phyloP scores from a whole-genome alignment of 2,329 filamentous ascomycete species.

The Diaporthe capsici region DNA sequence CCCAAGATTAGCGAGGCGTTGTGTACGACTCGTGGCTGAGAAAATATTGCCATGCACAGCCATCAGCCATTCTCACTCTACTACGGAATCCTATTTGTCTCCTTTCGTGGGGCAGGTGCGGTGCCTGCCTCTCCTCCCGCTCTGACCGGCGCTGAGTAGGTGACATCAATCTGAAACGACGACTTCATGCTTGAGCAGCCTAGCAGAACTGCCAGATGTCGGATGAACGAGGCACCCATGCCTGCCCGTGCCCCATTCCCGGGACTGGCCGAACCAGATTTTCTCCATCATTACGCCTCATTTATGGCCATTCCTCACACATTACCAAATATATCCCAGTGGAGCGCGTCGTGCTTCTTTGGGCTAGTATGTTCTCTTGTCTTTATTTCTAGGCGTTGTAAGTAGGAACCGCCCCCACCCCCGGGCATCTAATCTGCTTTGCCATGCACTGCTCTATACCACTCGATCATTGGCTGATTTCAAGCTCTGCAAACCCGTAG shows the following conservation, averaged over 20 bases:
- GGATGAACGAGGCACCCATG: constrained; percentile 29
- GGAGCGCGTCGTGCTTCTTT: not conserved
- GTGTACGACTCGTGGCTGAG: not conserved
- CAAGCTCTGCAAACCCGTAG: constrained; percentile 64
- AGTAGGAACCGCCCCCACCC: too few species aligned
- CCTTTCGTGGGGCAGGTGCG: constrained; percentile 2
- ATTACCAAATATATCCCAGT: not conserved
- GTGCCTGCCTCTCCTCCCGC: constrained; percentile 17
- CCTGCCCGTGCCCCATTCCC: constrained; percentile 11
- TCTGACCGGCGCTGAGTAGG: constrained; percentile 27
- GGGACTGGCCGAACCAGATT: constrained; percentile 31
- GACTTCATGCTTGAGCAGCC: constrained; percentile 24
- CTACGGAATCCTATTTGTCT: not conserved
- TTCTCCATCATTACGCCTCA: not conserved
- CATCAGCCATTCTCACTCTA: not conserved
- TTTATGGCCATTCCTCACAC: not conserved
- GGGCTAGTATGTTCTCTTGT: not conserved
- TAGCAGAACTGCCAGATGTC: constrained; percentile 18
- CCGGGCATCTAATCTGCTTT: not conserved
- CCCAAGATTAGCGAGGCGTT: constrained; percentile 21
- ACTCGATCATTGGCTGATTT: not conserved
- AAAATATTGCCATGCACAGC: not conserved
- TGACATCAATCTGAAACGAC: constrained; percentile 27
- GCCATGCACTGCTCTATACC: not conserved
- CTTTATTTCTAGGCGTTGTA: not conserved